phyloP scores from a whole-genome alignment of 106 monocot genomes.

The Gastrodia elata region DNA sequence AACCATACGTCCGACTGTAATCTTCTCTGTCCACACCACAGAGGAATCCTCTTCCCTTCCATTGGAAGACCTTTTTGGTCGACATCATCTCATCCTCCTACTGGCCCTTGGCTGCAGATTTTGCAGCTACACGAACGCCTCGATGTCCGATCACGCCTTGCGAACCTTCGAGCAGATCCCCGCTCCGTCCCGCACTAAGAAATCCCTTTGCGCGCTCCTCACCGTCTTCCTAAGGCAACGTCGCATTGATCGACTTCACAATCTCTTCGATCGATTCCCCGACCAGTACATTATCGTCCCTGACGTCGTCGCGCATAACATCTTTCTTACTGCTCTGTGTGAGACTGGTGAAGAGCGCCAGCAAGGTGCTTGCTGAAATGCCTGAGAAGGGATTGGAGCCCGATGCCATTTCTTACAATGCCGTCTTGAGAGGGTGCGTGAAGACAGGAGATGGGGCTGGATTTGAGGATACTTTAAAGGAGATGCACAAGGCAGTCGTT shows the following conservation, averaged over 20 bases:
- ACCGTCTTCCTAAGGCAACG: constrained; percentile 16
- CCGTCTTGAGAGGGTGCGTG: constrained; percentile 25
- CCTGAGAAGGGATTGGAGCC: constrained; percentile 17
- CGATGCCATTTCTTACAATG: constrained; percentile 34
- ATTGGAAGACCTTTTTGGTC: constrained; percentile 10
- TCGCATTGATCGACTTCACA: constrained; percentile 10
- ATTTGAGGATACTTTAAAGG: constrained; percentile 31
- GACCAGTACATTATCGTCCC: constrained; percentile 15
- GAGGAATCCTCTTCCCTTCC: constrained; percentile 8
- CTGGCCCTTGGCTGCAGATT: no score
- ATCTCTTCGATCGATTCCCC: constrained; percentile 18
- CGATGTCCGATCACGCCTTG: constrained; percentile 15
- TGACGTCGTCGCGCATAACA: constrained; percentile 28
- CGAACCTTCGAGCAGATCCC: constrained; percentile 19
- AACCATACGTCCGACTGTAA: constrained; percentile 1
- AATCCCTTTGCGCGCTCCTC: constrained; percentile 28
- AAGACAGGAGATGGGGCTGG: constrained; percentile 11
- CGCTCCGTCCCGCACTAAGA: not conserved
- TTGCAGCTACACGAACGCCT: constrained; percentile 19
- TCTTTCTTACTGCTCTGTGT: constrained; percentile 28
- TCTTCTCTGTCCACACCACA: constrained; percentile 6
- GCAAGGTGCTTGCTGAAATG: constrained; percentile 39
- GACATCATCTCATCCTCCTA: constrained; percentile 16
- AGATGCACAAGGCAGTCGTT: constrained; percentile 20
- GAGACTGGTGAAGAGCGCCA: constrained; percentile 23